Percentiles rank a stretch among this genome's conserved stretches.
Evolutionary conservation across 2,329 filamentous ascomycete species (phyloP).

Genomic region (Talaromyces piceae): DNA sequence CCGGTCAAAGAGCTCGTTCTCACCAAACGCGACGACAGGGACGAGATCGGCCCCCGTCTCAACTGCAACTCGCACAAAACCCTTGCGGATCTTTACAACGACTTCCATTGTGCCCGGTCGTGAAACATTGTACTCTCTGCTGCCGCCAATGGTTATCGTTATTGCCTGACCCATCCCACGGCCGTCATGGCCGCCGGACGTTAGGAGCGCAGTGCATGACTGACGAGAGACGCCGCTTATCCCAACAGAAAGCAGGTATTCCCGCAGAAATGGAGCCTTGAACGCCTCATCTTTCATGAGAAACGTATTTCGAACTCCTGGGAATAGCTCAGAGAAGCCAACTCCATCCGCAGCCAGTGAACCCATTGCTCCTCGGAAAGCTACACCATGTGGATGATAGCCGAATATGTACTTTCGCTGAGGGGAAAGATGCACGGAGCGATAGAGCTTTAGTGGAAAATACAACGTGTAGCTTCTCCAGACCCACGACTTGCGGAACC

Average conservation of each 20-base stretch:
- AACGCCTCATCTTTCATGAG: conserved; percentile 82
- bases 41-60: conserved; percentile 76
- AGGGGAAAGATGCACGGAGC: conserved; percentile 64
- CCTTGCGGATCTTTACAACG: conserved; percentile 68
- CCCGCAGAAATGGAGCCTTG: conserved; percentile 72
- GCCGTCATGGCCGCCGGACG: conserved; percentile 60
- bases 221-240: conserved; percentile 73
- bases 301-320: conserved; percentile 78
- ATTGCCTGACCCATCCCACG: conserved; percentile 79
- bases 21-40: conserved; percentile 74
- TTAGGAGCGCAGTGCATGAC: conserved; percentile 72
- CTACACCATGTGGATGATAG: conserved; percentile 86
- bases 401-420: conserved; percentile 80
- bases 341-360: conserved; percentile 75
- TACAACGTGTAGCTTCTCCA: conserved; percentile 79
- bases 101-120: conserved; percentile 65
- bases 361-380: conserved; percentile 74
- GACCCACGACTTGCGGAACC: conserved; percentile 59
- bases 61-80: conserved; percentile 82
- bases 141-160: conserved; percentile 83
- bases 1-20: conserved; percentile 84
- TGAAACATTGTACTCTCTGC: conserved; percentile 73
- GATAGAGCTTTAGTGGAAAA: conserved; percentile 73
- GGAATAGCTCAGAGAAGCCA: conserved; percentile 71
- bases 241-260: conserved; percentile 72